Evolutionary conservation across 2,329 filamentous ascomycete species (phyloP).

Genomic region (Cucurbitaria berberidis): DNA sequence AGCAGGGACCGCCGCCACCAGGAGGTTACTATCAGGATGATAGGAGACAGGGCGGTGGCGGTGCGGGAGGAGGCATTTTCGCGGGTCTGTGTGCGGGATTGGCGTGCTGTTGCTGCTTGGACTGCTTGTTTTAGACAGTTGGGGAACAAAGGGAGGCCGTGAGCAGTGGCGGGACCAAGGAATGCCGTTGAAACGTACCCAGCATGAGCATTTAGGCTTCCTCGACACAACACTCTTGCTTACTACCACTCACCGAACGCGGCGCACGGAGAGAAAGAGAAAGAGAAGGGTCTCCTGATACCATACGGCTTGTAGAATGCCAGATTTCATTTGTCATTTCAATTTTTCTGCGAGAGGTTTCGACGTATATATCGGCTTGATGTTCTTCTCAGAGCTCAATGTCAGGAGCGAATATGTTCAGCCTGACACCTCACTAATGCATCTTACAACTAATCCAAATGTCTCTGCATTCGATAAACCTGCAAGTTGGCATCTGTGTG

Average conservation of each 20-base stretch:
- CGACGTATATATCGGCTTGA: too few relatives aligned
- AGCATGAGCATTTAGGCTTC: too few relatives aligned
- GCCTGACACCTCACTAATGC: too few relatives aligned
- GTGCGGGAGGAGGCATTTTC: slow-evolving; percentile 48
- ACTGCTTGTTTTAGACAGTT: slow-evolving; percentile 55
- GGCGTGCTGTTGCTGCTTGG: slow-evolving; percentile 61
- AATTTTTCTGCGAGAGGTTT: too few relatives aligned
- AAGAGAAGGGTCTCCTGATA: background rate
- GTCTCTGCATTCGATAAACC: background rate
- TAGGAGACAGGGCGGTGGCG: slow-evolving; percentile 37
- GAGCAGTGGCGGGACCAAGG: background rate
- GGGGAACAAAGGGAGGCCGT: background rate
- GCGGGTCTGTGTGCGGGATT: slow-evolving; percentile 53
- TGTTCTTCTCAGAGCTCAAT: too few relatives aligned
- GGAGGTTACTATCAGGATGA: slow-evolving; percentile 50
- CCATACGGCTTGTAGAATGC: background rate
- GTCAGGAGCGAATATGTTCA: too few relatives aligned
- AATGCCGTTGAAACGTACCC: background rate
- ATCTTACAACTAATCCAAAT: too few relatives aligned
- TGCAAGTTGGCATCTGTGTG: background rate
- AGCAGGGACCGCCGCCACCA: slow-evolving; percentile 40
- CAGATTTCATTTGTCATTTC: background rate
- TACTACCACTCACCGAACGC: too few relatives aligned
- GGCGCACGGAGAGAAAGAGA: background rate
- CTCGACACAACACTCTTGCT: too few relatives aligned